These are phyloP conservation scores for Trichoderma cornu-damae DNA, from an alignment of 2,329 filamentous ascomycete genomes.

Conservation along the genomic window DNA sequence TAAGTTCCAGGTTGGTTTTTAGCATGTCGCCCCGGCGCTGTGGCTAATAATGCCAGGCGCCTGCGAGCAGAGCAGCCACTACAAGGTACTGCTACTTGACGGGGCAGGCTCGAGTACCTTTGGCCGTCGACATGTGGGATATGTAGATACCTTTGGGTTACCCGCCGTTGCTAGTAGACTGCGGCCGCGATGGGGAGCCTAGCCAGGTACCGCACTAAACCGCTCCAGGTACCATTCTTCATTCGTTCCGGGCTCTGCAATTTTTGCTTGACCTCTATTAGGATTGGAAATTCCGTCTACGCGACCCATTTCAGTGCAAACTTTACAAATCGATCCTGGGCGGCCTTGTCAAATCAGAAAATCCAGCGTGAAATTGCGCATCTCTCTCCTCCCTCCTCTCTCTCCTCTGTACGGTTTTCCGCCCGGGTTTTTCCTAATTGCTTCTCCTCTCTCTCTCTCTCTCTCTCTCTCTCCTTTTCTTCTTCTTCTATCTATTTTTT, in stretches of 20 bases:
- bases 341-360: slow-evolving; percentile 3
- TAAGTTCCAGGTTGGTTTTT: not conserved
- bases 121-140: not conserved
- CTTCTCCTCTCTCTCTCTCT: not conserved
- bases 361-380: not conserved
- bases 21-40: slow-evolving; percentile 11
- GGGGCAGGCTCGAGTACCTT: not conserved
- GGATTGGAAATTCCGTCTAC: not conserved
- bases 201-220: not conserved
- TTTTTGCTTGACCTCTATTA: not conserved
- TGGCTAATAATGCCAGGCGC: not conserved
- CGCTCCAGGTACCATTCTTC: not conserved
- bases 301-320: not conserved
- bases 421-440: too few species aligned
- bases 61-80: too few species aligned
- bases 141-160: not conserved
- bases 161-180: not conserved
- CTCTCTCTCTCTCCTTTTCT: not conserved
- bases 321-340: slow-evolving; percentile 10
- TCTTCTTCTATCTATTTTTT: not conserved
- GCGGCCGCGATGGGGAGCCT: not conserved
- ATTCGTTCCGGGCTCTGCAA: not conserved
- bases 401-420: not conserved
- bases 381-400: not conserved
- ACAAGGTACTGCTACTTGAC: too few species aligned